Conservation (phyloP, 2,329 filamentous ascomycete species). For the Fusarium begoniae region DNA sequence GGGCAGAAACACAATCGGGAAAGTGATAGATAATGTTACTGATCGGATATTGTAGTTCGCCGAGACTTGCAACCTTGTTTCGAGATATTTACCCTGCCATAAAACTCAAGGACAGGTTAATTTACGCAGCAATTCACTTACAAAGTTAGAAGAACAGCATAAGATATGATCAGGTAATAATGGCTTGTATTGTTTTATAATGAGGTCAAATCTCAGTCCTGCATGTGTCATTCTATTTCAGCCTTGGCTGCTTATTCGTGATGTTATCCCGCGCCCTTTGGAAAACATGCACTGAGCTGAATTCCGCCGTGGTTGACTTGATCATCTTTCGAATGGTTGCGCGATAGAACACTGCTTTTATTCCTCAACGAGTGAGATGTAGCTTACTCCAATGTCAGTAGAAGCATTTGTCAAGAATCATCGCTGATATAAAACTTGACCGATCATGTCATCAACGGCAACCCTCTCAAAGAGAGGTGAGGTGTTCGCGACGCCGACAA, state of each 20-base stretch:
- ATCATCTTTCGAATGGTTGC: too few relatives aligned
- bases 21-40: not conserved
- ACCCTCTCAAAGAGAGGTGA: not conserved
- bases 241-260: not conserved
- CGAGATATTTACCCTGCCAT: accelerated
- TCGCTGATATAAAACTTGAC: too few relatives aligned
- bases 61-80: not conserved
- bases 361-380: too few relatives aligned
- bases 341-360: too few relatives aligned
- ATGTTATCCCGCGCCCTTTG: not conserved
- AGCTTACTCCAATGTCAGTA: too few relatives aligned
- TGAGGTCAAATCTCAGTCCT: not conserved
- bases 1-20: not conserved
- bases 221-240: too few relatives aligned
- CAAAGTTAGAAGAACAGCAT: accelerated
- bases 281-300: not conserved
- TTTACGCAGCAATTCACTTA: not conserved
- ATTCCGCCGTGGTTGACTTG: accelerated
- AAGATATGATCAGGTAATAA: accelerated
- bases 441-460: not conserved
- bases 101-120: not conserved
- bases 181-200: accelerated
- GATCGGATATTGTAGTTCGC: accelerated
- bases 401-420: too few relatives aligned
- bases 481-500: not conserved